A percentile compares a stretch with the other conserved stretches of the same genome.
Conservation (phyloP, 1,139 yeast species). For the Saccharomyces hybrid region DNA sequence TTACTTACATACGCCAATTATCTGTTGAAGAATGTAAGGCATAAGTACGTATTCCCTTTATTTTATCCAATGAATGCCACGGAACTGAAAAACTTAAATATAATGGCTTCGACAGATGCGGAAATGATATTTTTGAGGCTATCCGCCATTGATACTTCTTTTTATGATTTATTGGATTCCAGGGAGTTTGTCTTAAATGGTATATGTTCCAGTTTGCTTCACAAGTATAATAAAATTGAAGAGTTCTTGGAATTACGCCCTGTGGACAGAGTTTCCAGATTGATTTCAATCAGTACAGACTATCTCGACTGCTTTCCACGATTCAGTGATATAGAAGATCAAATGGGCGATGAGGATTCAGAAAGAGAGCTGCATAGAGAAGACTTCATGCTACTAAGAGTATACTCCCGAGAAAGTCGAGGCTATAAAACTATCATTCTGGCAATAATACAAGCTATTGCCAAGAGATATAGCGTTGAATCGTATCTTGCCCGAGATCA, state of each 20-base stretch:
- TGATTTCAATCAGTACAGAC: not conserved
- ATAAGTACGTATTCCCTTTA: slow-evolving; percentile 15
- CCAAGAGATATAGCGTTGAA: slow-evolving; percentile 14
- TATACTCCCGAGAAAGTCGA: slow-evolving; percentile 23
- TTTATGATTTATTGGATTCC: slow-evolving; percentile 17
- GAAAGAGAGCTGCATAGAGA: slow-evolving; percentile 13
- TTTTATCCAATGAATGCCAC: slow-evolving; percentile 6
- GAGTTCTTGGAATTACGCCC: slow-evolving; percentile 12
- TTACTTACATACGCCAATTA: slow-evolving; percentile 9
- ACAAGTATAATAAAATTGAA: slow-evolving; percentile 5
- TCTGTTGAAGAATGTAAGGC: slow-evolving; percentile 15
- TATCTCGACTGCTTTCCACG: not conserved
- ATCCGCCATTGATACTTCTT: slow-evolving; percentile 23
- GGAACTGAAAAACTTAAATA: slow-evolving; percentile 7
- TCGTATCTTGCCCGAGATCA: slow-evolving; percentile 16
- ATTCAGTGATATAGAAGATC: not conserved
- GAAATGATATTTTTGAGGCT: slow-evolving; percentile 18
- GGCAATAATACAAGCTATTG: slow-evolving; percentile 22
- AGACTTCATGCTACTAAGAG: slow-evolving; percentile 23
- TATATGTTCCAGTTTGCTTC: slow-evolving; percentile 7
- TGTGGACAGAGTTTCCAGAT: not conserved
- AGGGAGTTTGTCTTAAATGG: slow-evolving; percentile 11
- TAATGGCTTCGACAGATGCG: slow-evolving; percentile 8
- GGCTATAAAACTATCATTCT: slow-evolving; percentile 21
- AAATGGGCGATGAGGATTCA: slow-evolving; percentile 1